phyloP scores from a whole-genome alignment of 78 protist species.

The Dictyostelium citrinum region DNA sequence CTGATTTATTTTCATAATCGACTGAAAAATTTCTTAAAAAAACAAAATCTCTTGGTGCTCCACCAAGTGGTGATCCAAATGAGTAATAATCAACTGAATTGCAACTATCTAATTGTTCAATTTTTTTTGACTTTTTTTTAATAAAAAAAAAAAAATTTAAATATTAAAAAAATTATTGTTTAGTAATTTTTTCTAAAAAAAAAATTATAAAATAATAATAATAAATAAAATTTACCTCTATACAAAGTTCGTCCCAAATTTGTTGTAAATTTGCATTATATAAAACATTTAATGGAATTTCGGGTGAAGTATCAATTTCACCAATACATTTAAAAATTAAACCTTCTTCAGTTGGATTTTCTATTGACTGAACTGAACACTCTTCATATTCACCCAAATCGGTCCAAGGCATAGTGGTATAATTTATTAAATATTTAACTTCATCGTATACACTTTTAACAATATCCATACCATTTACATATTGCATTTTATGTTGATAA shows the following conservation, averaged over 20 bases:
- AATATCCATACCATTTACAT: conserved; percentile 55
- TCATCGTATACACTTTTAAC: conserved; percentile 9
- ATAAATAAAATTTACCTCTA: conserved; percentile 6
- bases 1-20: not conserved
- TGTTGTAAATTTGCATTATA: conserved; percentile 10
- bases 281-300: conserved; percentile 24
- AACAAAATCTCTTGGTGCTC: conserved; percentile 21
- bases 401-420: not conserved
- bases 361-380: not conserved
- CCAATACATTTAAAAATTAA: conserved; percentile 35
- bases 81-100: conserved; percentile 14
- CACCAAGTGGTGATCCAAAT: conserved; percentile 39
- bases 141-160: not conserved
- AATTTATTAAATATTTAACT: not conserved
- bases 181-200: no score
- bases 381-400: not conserved
- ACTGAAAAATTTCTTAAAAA: conserved; percentile 32
- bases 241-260: conserved; percentile 59
- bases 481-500: conserved; percentile 36
- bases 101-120: conserved; percentile 18
- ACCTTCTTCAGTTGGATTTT: conserved; percentile 8
- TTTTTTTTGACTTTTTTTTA: not conserved
- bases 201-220: no score
- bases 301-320: conserved; percentile 20
- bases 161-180: no score